Percentiles rank a stretch among this genome's conserved stretches.
Evolutionary conservation across 2,329 filamentous ascomycete species (phyloP).

Genomic region (Diaporthe citrichinensis): DNA sequence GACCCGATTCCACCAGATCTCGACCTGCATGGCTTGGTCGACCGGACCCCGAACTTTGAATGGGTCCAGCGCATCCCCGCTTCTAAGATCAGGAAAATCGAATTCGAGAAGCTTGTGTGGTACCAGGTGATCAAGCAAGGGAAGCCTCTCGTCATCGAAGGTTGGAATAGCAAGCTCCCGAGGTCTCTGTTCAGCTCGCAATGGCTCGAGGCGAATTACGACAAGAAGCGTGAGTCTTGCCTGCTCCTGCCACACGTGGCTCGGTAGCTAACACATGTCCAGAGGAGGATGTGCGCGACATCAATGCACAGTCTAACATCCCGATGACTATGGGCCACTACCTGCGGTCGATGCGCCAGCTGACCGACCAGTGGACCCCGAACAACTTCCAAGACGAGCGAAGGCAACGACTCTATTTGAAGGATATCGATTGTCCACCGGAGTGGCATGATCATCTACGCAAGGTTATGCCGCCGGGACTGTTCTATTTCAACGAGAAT

Average conservation of each 20-base stretch:
- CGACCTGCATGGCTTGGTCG: conserved; percentile 81
- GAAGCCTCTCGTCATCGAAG: conserved; percentile 91
- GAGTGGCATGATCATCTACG: conserved; percentile 88
- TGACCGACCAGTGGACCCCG: conserved; percentile 85
- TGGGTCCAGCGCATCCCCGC: conserved; percentile 86
- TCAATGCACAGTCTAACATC: conserved; percentile 79
- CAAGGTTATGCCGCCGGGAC: conserved; percentile 81
- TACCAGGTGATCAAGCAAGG: conserved; percentile 88
- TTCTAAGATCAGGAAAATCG: conserved; percentile 81
- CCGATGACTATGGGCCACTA: conserved; percentile 93
- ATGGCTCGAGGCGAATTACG: conserved; percentile 85
- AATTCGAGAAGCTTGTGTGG: conserved; percentile 88
- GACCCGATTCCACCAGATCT: conserved; percentile 91
- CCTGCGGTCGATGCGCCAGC: conserved; percentile 85
- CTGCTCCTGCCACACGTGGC: neutral
- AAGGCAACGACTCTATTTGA: conserved; percentile 91
- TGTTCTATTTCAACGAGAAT: conserved; percentile 92
- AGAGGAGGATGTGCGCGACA: conserved; percentile 90
- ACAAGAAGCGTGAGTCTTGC: conserved; percentile 77
- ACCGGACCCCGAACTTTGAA: conserved; percentile 86
- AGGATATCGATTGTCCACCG: conserved; percentile 94
- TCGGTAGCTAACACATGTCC: conserved; percentile 45
- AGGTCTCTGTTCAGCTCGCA: conserved; percentile 81
- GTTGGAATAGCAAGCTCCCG: conserved; percentile 84
- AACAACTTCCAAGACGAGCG: conserved; percentile 83